Percentiles rank a stretch among this genome's conserved stretches.
Evolutionary conservation across 305 asterid genomes (phyloP).

Genomic region (Ilex paraguariensis): DNA sequence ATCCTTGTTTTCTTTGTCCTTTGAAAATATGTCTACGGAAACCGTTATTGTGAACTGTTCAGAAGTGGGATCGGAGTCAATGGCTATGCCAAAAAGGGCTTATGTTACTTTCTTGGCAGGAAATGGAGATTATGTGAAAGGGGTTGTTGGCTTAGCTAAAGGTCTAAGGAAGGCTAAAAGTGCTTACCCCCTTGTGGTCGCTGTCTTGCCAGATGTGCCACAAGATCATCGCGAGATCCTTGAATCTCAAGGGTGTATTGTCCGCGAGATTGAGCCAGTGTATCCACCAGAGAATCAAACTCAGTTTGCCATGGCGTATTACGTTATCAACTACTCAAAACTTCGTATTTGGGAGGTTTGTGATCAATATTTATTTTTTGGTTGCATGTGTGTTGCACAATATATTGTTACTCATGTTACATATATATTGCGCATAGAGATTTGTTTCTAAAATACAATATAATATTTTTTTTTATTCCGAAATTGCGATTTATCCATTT

Average conservation of each 20-base stretch:
- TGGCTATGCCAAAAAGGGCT: background rate
- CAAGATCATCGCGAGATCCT: background rate
- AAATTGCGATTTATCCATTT: no score
- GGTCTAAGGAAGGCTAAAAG: background rate
- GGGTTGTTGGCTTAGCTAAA: constrained; percentile 1
- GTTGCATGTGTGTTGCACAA: no score
- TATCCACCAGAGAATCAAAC: constrained; percentile 1
- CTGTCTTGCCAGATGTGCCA: background rate
- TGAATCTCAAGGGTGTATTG: background rate
- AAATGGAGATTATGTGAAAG: background rate
- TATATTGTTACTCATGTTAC: no score
- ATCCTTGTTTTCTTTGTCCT: background rate
- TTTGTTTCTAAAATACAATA: no score
- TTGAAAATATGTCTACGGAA: background rate
- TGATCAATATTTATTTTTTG: no score
- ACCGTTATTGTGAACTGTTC: background rate
- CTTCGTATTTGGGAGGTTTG: constrained; percentile 4
- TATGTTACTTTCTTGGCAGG: background rate
- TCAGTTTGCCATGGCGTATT: constrained; percentile 2
- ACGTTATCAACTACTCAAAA: constrained; percentile 2
- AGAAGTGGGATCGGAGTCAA: background rate
- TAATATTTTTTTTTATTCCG: no score
- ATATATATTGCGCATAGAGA: no score
- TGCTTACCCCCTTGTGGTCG: background rate
- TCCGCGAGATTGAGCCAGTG: background rate